phyloP scores from a whole-genome alignment of 441 rosid species.

The Euphorbia celastroides region DNA sequence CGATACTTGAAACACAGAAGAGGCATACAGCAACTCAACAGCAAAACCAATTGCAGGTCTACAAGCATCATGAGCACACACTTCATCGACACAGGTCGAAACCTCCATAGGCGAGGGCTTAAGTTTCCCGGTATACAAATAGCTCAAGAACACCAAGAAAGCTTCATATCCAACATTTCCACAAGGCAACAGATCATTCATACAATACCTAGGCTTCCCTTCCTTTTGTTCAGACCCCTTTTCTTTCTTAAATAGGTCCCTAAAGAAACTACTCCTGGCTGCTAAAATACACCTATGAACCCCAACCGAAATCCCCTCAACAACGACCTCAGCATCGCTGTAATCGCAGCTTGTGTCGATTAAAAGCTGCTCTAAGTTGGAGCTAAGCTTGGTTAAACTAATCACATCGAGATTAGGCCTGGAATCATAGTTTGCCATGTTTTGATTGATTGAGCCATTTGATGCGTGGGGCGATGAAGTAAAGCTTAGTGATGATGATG shows the following conservation, averaged over 20 bases:
- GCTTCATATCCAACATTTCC: constrained; percentile 76
- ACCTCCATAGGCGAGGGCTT: constrained; percentile 62
- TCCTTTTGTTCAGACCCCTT: constrained; percentile 36
- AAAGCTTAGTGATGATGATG: constrained; percentile 69
- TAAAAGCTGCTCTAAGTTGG: constrained; percentile 64
- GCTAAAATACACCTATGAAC: constrained; percentile 80
- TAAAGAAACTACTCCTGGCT: constrained; percentile 70
- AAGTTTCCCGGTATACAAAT: constrained; percentile 71
- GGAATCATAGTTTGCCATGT: constrained; percentile 30
- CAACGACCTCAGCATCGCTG: constrained; percentile 68
- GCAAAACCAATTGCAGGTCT: constrained; percentile 68
- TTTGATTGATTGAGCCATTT: constrained; percentile 44
- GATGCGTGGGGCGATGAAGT: constrained; percentile 51
- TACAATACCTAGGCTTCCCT: constrained; percentile 49
- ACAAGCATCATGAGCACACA: constrained; percentile 78
- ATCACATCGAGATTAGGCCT: constrained; percentile 42
- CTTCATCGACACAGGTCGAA: constrained; percentile 73
- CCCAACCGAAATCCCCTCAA: constrained; percentile 55
- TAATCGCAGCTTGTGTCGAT: constrained; percentile 37
- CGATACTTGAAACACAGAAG: constrained; percentile 54
- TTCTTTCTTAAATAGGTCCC: constrained; percentile 48
- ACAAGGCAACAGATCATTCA: constrained; percentile 47
- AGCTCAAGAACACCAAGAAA: constrained; percentile 55
- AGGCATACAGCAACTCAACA: constrained; percentile 84
- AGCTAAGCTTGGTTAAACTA: constrained; percentile 70